A percentile compares a stretch with the other conserved stretches of the same genome.
These are phyloP conservation scores for Setaria viridis DNA, from an alignment of 202 grass and related monocot genomes.

Conservation along the genomic window DNA sequence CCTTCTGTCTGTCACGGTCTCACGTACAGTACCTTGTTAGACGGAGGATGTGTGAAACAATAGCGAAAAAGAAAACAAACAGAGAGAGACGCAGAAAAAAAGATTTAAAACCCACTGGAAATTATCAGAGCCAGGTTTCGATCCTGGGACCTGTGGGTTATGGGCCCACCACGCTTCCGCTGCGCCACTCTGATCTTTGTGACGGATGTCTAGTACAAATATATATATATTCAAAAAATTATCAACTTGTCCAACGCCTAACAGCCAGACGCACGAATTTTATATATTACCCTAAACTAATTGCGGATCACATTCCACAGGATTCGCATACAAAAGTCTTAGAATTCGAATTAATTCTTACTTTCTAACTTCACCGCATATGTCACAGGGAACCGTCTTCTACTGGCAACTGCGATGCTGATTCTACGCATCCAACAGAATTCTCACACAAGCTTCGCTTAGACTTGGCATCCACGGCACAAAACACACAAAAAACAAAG, in stretches of 20 bases:
- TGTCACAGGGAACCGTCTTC: not conserved
- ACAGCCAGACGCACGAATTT: not conserved
- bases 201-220: no score
- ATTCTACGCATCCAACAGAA: slow-evolving; percentile 3
- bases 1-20: no score
- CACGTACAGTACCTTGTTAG: no score
- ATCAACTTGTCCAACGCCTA: no score
- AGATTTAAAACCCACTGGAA: not conserved
- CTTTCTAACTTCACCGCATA: not conserved
- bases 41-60: not conserved
- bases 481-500: not conserved
- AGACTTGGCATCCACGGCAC: slow-evolving; percentile 56
- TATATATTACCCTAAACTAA: not conserved
- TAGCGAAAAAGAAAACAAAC: not conserved
- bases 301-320: not conserved
- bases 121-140: slow-evolving; percentile 17
- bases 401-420: not conserved
- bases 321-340: not conserved
- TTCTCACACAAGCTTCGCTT: slow-evolving; percentile 45
- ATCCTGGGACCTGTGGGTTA: slow-evolving; percentile 53
- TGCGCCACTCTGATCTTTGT: slow-evolving; percentile 61
- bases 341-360: no score
- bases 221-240: not conserved
- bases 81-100: not conserved
- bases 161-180: slow-evolving; percentile 80